phyloP scores from a whole-genome alignment of 257 asterid species.

The Solanum etuberosum region DNA sequence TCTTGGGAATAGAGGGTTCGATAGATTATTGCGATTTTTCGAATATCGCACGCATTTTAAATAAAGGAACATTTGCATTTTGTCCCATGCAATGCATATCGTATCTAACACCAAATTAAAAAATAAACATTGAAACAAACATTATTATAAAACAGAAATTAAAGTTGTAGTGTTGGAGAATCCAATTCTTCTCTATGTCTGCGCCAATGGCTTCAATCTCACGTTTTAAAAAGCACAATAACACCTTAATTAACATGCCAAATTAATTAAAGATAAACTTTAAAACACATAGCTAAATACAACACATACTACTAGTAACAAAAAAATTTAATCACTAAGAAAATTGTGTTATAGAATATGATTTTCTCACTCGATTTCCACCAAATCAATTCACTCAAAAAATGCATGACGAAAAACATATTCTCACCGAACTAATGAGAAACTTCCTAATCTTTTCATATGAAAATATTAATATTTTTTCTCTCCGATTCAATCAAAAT shows the following conservation, averaged over 20 bases:
- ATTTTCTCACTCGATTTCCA: neutral
- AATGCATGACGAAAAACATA: neutral
- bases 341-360: neutral
- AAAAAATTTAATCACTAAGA: neutral
- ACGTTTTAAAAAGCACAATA: neutral
- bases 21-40: neutral
- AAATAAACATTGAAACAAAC: neutral
- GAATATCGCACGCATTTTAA: constrained; percentile 9
- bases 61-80: neutral
- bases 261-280: neutral
- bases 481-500: neutral
- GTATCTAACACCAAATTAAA: neutral
- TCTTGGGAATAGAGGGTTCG: neutral
- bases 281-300: neutral
- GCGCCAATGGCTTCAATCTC: neutral
- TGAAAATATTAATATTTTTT: neutral
- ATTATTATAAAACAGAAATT: neutral
- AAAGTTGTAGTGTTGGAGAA: neutral
- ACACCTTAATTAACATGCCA: neutral
- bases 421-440: neutral
- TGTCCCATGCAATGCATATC: neutral
- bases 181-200: neutral
- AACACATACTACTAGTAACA: accelerated
- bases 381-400: accelerated
- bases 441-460: neutral